Conservation (phyloP, 2,329 filamentous ascomycete species). For the Fusarium clavum region DNA sequence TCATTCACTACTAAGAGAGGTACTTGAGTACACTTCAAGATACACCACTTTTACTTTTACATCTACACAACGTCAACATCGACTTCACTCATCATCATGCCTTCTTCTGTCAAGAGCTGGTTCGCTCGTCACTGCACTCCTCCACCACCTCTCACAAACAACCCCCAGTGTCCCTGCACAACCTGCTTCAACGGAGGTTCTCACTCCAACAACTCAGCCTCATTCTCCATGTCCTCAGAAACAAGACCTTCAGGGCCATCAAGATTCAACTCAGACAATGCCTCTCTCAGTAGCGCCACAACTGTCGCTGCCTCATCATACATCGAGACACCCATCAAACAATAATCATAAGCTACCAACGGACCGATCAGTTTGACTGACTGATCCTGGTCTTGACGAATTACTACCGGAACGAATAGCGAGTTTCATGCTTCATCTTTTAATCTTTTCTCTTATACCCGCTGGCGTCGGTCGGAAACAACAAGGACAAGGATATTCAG, state of each 20-base stretch:
- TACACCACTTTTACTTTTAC: not conserved
- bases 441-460: slow-evolving; percentile 31
- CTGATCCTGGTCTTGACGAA: slow-evolving; percentile 6
- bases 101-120: slow-evolving; percentile 52
- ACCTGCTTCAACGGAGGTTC: slow-evolving; percentile 49
- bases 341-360: slow-evolving; percentile 19
- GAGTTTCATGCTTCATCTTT: slow-evolving; percentile 1
- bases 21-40: not conserved
- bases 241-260: not conserved
- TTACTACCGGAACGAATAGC: slow-evolving; percentile 21
- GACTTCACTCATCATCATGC: slow-evolving; percentile 41
- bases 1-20: slow-evolving; percentile 7
- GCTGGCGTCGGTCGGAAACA: slow-evolving; percentile 37
- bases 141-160: slow-evolving; percentile 52
- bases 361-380: not conserved
- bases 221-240: slow-evolving; percentile 24
- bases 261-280: slow-evolving; percentile 38
- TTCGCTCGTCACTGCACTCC: slow-evolving; percentile 56
- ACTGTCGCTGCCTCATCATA: slow-evolving; percentile 40
- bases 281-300: slow-evolving; percentile 41
- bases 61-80: not conserved
- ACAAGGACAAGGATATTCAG: slow-evolving; percentile 14
- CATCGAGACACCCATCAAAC: slow-evolving; percentile 38
- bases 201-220: slow-evolving; percentile 32
- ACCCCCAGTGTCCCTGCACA: slow-evolving; percentile 53